Conservation (phyloP, 2,329 filamentous ascomycete genomes). For the Fragosphaeria purpurea region DNA sequence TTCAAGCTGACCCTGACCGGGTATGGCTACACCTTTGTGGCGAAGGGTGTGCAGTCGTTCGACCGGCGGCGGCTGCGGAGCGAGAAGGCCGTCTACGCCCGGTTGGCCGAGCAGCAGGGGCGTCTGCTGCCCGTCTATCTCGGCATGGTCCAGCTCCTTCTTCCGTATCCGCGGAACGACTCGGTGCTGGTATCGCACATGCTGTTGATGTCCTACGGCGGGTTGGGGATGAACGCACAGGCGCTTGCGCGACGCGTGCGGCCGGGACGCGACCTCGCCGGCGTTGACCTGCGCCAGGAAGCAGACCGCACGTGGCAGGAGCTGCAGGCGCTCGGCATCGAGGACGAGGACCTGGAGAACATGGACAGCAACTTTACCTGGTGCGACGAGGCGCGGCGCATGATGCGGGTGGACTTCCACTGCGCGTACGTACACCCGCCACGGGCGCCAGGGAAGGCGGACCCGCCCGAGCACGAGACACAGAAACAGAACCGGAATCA, state of each 20-base stretch:
- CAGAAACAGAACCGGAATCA: too few species aligned
- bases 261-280: not conserved
- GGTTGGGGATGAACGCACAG: not conserved
- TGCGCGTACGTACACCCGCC: not conserved
- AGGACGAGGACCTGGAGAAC: not conserved
- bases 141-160: conserved; percentile 10
- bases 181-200: conserved; percentile 7
- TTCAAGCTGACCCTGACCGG: conserved; percentile 12
- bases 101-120: conserved; percentile 8
- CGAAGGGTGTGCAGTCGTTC: conserved; percentile 11
- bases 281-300: not conserved
- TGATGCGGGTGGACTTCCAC: conserved; percentile 5
- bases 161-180: conserved; percentile 1
- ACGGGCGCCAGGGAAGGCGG: too few species aligned
- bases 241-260: not conserved
- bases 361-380: conserved; percentile 5
- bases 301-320: not conserved
- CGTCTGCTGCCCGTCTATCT: conserved; percentile 11
- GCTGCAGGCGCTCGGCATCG: conserved; percentile 2
- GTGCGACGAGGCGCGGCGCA: conserved; percentile 6
- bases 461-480: too few species aligned
- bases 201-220: conserved; percentile 12
- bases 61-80: conserved; percentile 3
- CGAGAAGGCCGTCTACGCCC: conserved; percentile 9
- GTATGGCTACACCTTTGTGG: conserved; percentile 14